Percentiles rank a stretch among this genome's conserved stretches.
Evolutionary conservation across 176 grass and related monocot species (phyloP).

Genomic region (Triticum dicoccoides): DNA sequence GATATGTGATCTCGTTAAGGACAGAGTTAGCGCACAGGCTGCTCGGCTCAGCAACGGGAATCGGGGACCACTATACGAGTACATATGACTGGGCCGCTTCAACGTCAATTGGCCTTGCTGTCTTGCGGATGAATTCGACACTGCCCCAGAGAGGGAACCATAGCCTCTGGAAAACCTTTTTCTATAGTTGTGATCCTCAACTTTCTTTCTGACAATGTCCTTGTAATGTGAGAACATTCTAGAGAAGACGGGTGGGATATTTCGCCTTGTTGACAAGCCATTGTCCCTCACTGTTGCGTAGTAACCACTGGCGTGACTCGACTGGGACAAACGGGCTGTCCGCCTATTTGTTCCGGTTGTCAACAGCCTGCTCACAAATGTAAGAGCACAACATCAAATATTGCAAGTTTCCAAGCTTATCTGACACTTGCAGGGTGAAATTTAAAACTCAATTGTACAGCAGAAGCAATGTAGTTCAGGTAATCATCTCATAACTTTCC

Average conservation of each 20-base stretch:
- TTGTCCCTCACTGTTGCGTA: conserved; percentile 37
- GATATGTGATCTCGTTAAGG: conserved; percentile 67
- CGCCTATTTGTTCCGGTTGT: conserved; percentile 52
- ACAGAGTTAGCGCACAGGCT: conserved; percentile 62
- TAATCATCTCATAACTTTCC: neutral
- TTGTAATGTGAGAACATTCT: conserved; percentile 68
- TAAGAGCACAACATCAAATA: conserved; percentile 9
- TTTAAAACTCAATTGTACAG: neutral
- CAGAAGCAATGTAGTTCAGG: neutral
- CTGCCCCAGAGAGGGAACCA: conserved; percentile 23
- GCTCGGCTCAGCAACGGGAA: conserved; percentile 47
- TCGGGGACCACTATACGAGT: conserved; percentile 22
- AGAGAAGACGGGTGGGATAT: conserved; percentile 39
- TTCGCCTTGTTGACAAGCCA: conserved; percentile 42
- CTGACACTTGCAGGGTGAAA: neutral
- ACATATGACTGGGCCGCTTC: conserved; percentile 49
- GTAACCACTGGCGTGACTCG: conserved; percentile 30
- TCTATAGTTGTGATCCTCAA: conserved; percentile 35
- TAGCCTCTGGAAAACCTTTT: conserved; percentile 41
- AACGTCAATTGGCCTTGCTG: conserved; percentile 56
- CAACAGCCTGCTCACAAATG: conserved; percentile 56
- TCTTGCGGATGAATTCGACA: conserved; percentile 36
- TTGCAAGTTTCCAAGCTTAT: neutral
- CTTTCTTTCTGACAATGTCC: conserved; percentile 36
- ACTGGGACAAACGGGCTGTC: conserved; percentile 49